These are phyloP conservation scores for Collybia mongolica DNA, from an alignment of 768 basidiomycete species.

Conservation along the genomic window DNA sequence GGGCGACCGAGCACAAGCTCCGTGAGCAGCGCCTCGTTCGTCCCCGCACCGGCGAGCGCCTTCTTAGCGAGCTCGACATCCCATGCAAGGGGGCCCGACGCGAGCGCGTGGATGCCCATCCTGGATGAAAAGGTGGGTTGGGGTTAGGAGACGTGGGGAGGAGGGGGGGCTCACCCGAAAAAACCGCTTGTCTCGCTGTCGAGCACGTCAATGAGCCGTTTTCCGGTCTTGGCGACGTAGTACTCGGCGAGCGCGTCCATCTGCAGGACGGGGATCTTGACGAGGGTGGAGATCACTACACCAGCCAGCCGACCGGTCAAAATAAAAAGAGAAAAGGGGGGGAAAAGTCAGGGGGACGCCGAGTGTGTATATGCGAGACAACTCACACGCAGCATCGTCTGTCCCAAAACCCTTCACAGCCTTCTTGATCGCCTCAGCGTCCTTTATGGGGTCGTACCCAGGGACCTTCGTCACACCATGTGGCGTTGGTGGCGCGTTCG, in stretches of 20 bases:
- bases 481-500: constrained; percentile 16
- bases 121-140: constrained; percentile 5
- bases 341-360: too few species aligned
- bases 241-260: constrained; percentile 33
- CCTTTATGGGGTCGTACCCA: constrained; percentile 30
- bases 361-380: too few species aligned
- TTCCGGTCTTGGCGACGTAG: too few species aligned
- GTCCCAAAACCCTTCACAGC: constrained; percentile 20
- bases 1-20: constrained; percentile 41
- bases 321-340: too few species aligned
- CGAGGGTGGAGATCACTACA: constrained; percentile 29
- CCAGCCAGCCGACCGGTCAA: too few species aligned
- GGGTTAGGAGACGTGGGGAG: too few species aligned
- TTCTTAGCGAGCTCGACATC: constrained; percentile 34
- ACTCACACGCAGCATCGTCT: too few species aligned
- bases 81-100: constrained; percentile 36
- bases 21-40: constrained; percentile 34
- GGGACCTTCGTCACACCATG: constrained; percentile 24
- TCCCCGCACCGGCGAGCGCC: constrained; percentile 24
- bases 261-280: constrained; percentile 30
- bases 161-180: constrained; percentile 27
- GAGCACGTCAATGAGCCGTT: too few species aligned
- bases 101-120: constrained; percentile 30
- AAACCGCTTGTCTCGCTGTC: constrained; percentile 5
- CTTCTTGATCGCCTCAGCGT: constrained; percentile 28